Evolutionary conservation across 805 yeast genomes (phyloP).

Genomic region (Nakazawaea pomicola): DNA sequence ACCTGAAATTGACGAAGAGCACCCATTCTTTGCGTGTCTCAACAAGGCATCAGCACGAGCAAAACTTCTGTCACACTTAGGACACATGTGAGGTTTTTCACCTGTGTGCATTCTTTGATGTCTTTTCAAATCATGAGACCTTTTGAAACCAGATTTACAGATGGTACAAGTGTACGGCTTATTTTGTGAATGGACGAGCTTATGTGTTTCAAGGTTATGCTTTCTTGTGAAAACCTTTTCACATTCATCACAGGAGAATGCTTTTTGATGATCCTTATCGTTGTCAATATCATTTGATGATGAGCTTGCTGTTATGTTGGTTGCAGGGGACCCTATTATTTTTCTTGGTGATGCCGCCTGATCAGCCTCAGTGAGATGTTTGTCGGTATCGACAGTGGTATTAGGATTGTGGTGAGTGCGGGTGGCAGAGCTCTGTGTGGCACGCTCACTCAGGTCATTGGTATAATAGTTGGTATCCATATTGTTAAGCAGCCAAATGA

Average conservation of each 20-base stretch:
- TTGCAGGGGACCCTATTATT: no score
- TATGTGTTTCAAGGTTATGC: slow-evolving; percentile 71
- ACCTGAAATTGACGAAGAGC: slow-evolving; percentile 14
- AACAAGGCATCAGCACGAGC: slow-evolving; percentile 74
- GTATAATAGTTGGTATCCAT: neutral
- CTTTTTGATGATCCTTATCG: slow-evolving; percentile 21
- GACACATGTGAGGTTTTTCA: slow-evolving; percentile 62
- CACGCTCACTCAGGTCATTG: neutral
- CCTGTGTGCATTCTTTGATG: slow-evolving; percentile 76
- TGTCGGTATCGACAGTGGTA: no score
- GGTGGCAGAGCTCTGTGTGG: no score
- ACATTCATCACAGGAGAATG: slow-evolving; percentile 53
- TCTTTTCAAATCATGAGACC: slow-evolving; percentile 72
- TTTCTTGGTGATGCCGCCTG: no score
- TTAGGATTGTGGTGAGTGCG: no score
- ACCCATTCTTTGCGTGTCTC: slow-evolving; percentile 47
- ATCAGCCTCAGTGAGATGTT: no score
- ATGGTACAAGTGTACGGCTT: slow-evolving; percentile 60
- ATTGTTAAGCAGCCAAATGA: no score
- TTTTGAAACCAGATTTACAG: slow-evolving; percentile 59
- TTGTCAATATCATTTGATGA: slow-evolving; percentile 14
- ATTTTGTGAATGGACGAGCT: slow-evolving; percentile 58
- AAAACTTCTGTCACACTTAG: slow-evolving; percentile 56
- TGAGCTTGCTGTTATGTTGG: neutral
- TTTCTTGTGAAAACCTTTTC: slow-evolving; percentile 62